A percentile compares a stretch with the other conserved stretches of the same genome.
These are phyloP conservation scores for Clohesyomyces aquaticus DNA, from an alignment of 495 filamentous ascomycete genomes.

Conservation along the genomic window DNA sequence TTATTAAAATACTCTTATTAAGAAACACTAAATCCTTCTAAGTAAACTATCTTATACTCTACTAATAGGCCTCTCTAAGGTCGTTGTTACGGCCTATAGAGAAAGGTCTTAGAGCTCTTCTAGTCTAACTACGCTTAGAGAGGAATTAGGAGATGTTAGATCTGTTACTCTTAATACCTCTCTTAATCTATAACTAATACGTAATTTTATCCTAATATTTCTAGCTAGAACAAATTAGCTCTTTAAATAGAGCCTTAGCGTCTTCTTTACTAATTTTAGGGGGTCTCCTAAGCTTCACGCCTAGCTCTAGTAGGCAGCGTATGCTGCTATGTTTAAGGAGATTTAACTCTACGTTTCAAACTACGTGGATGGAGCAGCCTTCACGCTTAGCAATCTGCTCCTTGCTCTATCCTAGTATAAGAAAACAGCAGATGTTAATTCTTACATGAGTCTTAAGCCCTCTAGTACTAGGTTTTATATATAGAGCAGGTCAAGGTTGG, in stretches of 20 bases:
- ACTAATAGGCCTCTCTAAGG: background rate
- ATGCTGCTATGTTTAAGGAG: background rate
- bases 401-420: background rate
- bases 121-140: background rate
- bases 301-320: background rate
- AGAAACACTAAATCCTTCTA: slow-evolving; percentile 12
- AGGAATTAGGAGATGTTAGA: background rate
- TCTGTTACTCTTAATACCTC: background rate
- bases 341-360: background rate
- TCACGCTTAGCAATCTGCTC: background rate
- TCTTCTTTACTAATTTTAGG: background rate
- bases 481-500: background rate
- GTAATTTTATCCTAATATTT: background rate
- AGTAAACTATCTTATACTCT: background rate
- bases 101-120: background rate
- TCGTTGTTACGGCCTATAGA: background rate
- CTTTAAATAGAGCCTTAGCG: background rate
- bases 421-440: background rate
- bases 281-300: background rate
- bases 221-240: background rate
- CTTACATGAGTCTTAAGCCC: background rate
- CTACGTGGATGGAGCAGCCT: background rate
- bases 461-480: background rate
- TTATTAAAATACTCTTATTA: slow-evolving; percentile 12
- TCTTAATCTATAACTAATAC: background rate